Conservation (phyloP, 352 stramenopile species). For the Pythium guiyangense region DNA sequence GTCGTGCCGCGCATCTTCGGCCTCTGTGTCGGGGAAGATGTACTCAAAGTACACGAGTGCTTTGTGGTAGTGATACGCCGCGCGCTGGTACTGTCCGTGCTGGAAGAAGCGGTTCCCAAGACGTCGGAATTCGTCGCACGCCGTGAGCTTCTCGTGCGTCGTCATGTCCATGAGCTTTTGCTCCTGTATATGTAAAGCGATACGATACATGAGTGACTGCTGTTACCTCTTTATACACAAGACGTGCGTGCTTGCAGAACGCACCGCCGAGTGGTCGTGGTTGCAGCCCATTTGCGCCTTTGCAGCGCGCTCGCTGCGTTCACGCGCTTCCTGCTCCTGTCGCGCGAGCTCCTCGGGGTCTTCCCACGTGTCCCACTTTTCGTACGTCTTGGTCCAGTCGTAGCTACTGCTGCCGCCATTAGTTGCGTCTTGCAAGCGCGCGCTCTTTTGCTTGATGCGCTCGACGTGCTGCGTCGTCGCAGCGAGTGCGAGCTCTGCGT, state of each 20-base stretch:
- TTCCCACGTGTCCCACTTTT: slow-evolving; percentile 76
- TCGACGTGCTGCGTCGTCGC: slow-evolving; percentile 37
- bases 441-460: slow-evolving; percentile 31
- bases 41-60: slow-evolving; percentile 87
- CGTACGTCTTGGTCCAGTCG: slow-evolving; percentile 79
- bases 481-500: slow-evolving; percentile 28
- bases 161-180: slow-evolving; percentile 87
- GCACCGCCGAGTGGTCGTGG: slow-evolving; percentile 75
- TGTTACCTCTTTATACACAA: too few relatives aligned
- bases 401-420: slow-evolving; percentile 11
- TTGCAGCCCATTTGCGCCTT: slow-evolving; percentile 61
- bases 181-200: slow-evolving; percentile 21
- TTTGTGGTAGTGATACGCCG: slow-evolving; percentile 78
- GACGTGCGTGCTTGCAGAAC: too few relatives aligned
- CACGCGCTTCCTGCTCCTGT: slow-evolving; percentile 54
- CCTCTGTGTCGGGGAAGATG: slow-evolving; percentile 66
- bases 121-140: slow-evolving; percentile 62
- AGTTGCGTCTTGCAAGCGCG: slow-evolving; percentile 4
- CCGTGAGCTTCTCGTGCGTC: slow-evolving; percentile 46
- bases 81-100: slow-evolving; percentile 78
- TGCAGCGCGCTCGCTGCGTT: slow-evolving; percentile 49
- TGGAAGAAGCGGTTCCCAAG: slow-evolving; percentile 74
- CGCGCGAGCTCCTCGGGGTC: slow-evolving; percentile 74
- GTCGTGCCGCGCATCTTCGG: slow-evolving; percentile 44
- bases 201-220: slow-evolving; percentile 8